Base-by-base conservation (phyloP, 371 early-diverging fungal genomes). In the Saksenaea vasiformis region DNA sequence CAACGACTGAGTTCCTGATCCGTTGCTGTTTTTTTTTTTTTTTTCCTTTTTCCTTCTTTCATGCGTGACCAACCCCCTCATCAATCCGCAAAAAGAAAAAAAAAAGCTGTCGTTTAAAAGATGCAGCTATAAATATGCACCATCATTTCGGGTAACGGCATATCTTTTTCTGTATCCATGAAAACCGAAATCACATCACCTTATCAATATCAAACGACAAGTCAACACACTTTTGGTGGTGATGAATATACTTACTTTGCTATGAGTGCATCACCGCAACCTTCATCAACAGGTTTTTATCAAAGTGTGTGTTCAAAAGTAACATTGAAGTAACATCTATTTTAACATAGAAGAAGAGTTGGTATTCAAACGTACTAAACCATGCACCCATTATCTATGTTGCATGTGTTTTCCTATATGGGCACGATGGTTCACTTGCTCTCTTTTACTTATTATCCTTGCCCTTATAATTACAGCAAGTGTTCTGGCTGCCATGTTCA, bases 21-120 rank as follows among this genome's bases (percentile, higher is more conserved):
- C 7, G 31, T 31, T 34, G 17, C 67, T 31, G 31, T 58, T 19
- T 58, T 37, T 34, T 58, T 35, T 58, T 59, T 58, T 39, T 51
- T 14, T 63, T 59, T 22, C 13, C 86, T n/a, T n/a, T n/a, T n/a
- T n/a, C n/a, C n/a, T n/a, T n/a, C n/a, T n/a, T n/a, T 67, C 66
- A 92, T 93, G 92, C 85, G 92, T 68, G 91, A 74, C 85, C 88
- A 65, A 91, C 90, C 71, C 86, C 90, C 67, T 47, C 85, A 86
- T 66, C 84, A 84, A 68, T 91, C 91, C 22, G 65, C 80, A 54
- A 84, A 83, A 67, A 87, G 90, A 73, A 85, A 88, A 76, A 87
- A 90, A 73, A 85, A 88, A 76, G 91, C 91, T 17, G 85, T 86
- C 27, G 84, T 92, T 53, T 47, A 22, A 47, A 22, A 47, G 9